Conservation (phyloP, 805 yeast genomes). For the Sugiyamaella qingdaonensis region DNA sequence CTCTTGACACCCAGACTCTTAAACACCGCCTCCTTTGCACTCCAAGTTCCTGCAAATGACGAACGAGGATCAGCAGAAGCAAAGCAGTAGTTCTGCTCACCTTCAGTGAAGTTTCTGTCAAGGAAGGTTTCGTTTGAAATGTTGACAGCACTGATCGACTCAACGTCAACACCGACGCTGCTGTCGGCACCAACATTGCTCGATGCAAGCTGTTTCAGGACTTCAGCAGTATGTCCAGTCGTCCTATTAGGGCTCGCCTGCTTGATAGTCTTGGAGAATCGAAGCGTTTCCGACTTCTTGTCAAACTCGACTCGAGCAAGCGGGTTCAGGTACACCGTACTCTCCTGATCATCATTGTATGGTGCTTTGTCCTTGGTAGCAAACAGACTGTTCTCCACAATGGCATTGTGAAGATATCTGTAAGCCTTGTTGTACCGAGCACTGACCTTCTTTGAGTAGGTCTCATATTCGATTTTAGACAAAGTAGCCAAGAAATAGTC, state of each 20-base stretch:
- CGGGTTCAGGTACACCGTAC: conserved; percentile 92
- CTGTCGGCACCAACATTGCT: conserved; percentile 42
- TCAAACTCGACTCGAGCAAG: conserved; percentile 65
- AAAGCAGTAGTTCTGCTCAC: conserved; percentile 75
- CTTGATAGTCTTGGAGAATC: conserved; percentile 29
- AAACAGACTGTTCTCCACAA: conserved; percentile 85
- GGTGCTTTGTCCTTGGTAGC: conserved; percentile 93
- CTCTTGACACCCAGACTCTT: conserved; percentile 86
- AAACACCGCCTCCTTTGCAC: conserved; percentile 98
- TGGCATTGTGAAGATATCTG: conserved; percentile 93
- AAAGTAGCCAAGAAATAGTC: conserved; percentile 88
- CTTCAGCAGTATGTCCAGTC: conserved; percentile 58
- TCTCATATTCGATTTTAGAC: conserved; percentile 64
- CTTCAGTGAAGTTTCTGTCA: conserved; percentile 83
- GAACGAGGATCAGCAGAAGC: conserved; percentile 75
- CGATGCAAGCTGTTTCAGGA: conserved; percentile 54
- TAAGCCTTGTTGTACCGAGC: conserved; percentile 85
- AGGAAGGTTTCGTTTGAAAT: conserved; percentile 85
- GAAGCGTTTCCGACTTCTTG: conserved; percentile 32
- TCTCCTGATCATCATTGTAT: conserved; percentile 82
- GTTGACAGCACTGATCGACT: conserved; percentile 75
- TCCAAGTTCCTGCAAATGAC: conserved; percentile 97
- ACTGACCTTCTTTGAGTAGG: conserved; percentile 65
- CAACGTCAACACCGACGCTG: conserved; percentile 97
- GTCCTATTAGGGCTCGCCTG: conserved; percentile 38